A percentile compares a stretch with the other conserved stretches of the same genome.
These are phyloP conservation scores for Musa balbisiana DNA, from an alignment of 202 grass and related monocot genomes.

Conservation along the genomic window DNA sequence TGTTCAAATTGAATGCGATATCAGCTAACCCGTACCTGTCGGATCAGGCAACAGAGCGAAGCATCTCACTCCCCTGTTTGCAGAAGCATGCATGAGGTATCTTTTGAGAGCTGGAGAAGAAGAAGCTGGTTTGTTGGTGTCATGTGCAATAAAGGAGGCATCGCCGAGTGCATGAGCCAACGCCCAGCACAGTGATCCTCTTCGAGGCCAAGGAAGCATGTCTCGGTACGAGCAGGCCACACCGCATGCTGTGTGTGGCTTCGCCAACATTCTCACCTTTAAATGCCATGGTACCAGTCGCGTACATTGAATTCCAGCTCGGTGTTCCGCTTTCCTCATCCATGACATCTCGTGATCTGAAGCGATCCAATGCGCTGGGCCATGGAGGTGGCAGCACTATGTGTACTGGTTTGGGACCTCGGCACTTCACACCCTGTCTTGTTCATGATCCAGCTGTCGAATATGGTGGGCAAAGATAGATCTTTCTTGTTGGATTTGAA, in stretches of 20 bases:
- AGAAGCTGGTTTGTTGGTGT: too few relatives aligned
- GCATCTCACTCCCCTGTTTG: too few relatives aligned
- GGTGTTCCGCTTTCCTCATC: background rate
- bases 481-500: too few relatives aligned
- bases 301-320: background rate
- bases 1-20: too few relatives aligned
- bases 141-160: background rate
- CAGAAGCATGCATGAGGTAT: too few relatives aligned
- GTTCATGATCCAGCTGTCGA: background rate
- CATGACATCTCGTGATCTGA: background rate
- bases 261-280: slow-evolving; percentile 1
- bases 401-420: background rate
- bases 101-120: too few relatives aligned
- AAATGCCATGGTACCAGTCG: background rate
- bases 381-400: background rate
- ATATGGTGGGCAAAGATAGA: too few relatives aligned
- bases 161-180: background rate
- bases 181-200: too few relatives aligned
- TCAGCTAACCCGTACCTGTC: too few relatives aligned
- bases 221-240: background rate
- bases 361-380: background rate
- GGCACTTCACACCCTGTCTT: background rate
- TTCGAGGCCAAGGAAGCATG: background rate
- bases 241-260: background rate
- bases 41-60: too few relatives aligned